Evolutionary conservation across 495 filamentous ascomycete species (phyloP).

Genomic region (Xylaria curta): DNA sequence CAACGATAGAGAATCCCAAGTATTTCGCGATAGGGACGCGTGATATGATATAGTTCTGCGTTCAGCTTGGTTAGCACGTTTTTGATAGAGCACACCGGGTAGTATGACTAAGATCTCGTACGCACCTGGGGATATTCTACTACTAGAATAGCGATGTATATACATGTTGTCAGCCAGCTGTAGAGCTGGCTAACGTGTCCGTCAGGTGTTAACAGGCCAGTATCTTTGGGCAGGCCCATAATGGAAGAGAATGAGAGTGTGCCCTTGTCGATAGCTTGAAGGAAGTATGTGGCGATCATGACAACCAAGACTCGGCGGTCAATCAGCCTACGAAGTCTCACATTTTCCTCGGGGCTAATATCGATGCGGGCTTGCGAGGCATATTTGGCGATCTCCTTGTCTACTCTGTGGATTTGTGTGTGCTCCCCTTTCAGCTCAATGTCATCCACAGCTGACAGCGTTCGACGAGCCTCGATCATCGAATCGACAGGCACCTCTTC

Average conservation of each 20-base stretch:
- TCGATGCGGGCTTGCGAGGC: conserved; percentile 54
- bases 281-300: conserved; percentile 68
- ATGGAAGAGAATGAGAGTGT: conserved; percentile 73
- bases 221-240: conserved; percentile 68
- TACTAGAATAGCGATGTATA: conserved; percentile 60
- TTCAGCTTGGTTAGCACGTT: conserved; percentile 21
- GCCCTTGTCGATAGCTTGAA: conserved; percentile 77
- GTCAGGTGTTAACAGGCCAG: conserved; percentile 57
- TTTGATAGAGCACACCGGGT: background rate
- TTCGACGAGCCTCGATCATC: conserved; percentile 57
- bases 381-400: conserved; percentile 70
- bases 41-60: conserved; percentile 58
- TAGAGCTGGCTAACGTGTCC: conserved; percentile 48
- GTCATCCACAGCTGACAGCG: conserved; percentile 44
- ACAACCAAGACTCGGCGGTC: conserved; percentile 57
- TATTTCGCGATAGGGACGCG: conserved; percentile 62
- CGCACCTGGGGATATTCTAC: conserved; percentile 58
- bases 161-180: conserved; percentile 60
- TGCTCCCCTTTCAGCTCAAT: conserved; percentile 54
- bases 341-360: conserved; percentile 62
- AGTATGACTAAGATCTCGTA: background rate
- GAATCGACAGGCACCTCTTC: conserved; percentile 41
- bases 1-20: conserved; percentile 64
- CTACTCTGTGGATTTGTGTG: conserved; percentile 61
- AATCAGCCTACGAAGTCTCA: conserved; percentile 57